Base-by-base conservation (phyloP, 129 eudicot genomes). In the Artemisia annua region DNA sequence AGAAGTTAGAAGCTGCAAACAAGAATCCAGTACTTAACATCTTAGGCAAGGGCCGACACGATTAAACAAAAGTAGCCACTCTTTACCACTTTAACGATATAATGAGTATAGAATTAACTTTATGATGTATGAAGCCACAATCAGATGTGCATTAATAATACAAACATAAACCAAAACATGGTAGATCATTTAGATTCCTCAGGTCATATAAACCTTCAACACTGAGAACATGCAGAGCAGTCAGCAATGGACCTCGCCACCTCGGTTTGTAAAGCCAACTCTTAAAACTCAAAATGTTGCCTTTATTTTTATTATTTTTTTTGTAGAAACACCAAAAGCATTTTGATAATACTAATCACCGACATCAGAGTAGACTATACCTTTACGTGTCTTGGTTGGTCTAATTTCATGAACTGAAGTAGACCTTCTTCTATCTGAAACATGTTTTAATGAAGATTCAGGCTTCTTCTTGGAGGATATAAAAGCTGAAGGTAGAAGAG, bases 401-500 rank as follows among this genome's bases (percentile, higher is more conserved):
- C 74, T 85, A 15, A 73, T 63, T 52, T 83, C 66, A 24, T 35
- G 79, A 57, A 58, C 71, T 11, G 78, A 66, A 79, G 76, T 70
- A 55, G 75, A 73, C 80, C 84, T 86, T 79, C 70, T 82, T 79
- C 67, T 84, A 55, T 10, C 77, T 72, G 88, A 77, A 59, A 75
- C 79, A 62, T 84, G 57, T 69, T 82, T 89, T 20, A 48, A 58
- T 9, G 88, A 84, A 49, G 87, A 56, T 65, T 74, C 83, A 20
- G 89, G 65, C 78, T 86, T 86, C 82, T 83, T 93, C 83, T 83
- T 93, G 11, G 91, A 75, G 74, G 99, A 83, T 84, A 88, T 77
- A 60, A 88, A 94, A 63, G 88, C 93, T 10, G 97, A 90, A 65
- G 96, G 90, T 75, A 90, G 95, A 73, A 95, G 93, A 75, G 94